phyloP scores from a whole-genome alignment of 352 stramenopile genomes.

The Phytophthora citricola region DNA sequence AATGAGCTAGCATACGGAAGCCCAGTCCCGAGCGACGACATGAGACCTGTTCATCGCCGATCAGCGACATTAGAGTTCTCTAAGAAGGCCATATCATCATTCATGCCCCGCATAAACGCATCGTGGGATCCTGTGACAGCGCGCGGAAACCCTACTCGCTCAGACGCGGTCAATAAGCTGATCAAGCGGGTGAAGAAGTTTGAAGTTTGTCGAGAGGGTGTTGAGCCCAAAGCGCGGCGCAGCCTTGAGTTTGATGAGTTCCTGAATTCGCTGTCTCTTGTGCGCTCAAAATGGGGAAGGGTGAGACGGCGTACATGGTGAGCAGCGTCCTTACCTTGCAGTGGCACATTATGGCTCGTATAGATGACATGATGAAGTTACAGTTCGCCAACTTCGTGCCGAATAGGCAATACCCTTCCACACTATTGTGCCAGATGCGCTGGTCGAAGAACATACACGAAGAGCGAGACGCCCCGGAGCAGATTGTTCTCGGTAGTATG shows the following conservation, averaged over 20 bases:
- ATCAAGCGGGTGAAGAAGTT: constrained; percentile 15
- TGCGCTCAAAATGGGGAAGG: neutral
- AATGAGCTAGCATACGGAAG: neutral
- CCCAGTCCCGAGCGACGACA: neutral
- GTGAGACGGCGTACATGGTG: neutral
- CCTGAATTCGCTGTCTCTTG: neutral
- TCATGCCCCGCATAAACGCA: neutral
- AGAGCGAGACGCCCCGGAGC: constrained; percentile 1
- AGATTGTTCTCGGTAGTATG: no score
- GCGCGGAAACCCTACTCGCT: neutral
- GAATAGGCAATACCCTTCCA: constrained; percentile 10
- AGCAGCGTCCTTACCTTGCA: neutral
- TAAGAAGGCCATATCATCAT: constrained; percentile 4
- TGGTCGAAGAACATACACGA: constrained; percentile 34
- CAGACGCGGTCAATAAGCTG: constrained; percentile 4
- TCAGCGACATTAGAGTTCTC: neutral
- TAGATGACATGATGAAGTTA: constrained; percentile 9
- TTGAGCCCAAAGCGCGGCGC: constrained; percentile 4
- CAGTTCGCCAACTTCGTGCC: neutral
- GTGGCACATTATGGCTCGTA: neutral
- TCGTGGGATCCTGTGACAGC: neutral
- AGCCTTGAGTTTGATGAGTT: constrained; percentile 16
- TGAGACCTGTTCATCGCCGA: neutral
- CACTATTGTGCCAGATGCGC: constrained; percentile 22
- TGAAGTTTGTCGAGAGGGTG: constrained; percentile 12